Base-by-base conservation (phyloP, 441 rosid species). In the Gossypium aridum region DNA sequence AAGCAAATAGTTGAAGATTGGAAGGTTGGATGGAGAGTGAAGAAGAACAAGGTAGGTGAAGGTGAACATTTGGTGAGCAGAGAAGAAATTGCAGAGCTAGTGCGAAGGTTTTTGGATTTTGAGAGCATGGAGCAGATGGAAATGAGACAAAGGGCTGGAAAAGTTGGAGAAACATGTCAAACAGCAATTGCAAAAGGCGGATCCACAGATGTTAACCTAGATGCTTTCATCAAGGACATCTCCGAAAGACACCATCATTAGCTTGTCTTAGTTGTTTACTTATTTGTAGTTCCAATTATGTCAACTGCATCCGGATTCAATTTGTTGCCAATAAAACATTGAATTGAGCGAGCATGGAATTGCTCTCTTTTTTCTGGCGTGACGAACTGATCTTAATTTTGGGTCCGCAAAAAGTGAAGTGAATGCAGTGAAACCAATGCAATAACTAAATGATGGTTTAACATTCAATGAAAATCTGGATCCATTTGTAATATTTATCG, bases 91-190 rank as follows among this genome's bases (percentile, higher is more conserved):
- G 70, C 70, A 12, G 74, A 71, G 34, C 13, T 83, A 8, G 78
- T 86, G 28, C 23, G 39, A 6, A 74, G 56, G 55, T 81, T 86
- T 57, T 82, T 83, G 88, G 85, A 85, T 79, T 47, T 13, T n/a
- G 80, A 83, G 31, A 69, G 31, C 56, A 56, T 60, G 16, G 85
- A 80, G n/a, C 84, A 68, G 39, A 65, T 31, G 39, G 77, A 73
- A 22, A 75, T 83, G 80, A 78, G 89, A 70, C 28, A 34, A 76
- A 76, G 77, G 39, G 75, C 63, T 14, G 67, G 23, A 71, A 81
- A 75, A 22, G 61, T 86, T 3, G 20, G 69, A 65, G 72, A 77
- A n/a, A 34, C 74, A 5, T 74, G 82, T 71, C 28, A 37, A 12
- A n/a, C 4, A 25, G 81, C 83, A 0, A 77, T 76, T 25, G 74